Evolutionary conservation across 257 asterid genomes (phyloP).

Genomic region (Schizonepeta tenuifolia): DNA sequence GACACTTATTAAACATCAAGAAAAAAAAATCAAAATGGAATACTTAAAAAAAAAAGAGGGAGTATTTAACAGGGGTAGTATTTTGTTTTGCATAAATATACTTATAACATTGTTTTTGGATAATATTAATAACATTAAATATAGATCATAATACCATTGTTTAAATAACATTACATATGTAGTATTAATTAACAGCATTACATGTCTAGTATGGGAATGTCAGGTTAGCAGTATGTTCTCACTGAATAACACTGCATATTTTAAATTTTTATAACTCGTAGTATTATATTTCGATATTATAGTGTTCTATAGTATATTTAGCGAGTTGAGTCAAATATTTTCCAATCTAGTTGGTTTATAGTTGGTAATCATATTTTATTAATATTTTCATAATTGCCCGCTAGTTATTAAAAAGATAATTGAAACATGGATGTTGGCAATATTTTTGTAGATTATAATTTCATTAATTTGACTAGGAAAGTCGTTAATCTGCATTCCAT

Average conservation of each 20-base stretch:
- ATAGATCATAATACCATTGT: background rate
- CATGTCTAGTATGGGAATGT: background rate
- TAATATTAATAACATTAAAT: too few relatives aligned
- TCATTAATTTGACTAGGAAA: background rate
- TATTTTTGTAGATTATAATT: background rate
- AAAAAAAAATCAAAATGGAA: too few relatives aligned
- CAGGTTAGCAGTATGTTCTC: background rate
- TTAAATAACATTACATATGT: background rate
- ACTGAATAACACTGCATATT: too few relatives aligned
- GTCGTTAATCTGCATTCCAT: background rate
- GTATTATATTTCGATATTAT: too few relatives aligned
- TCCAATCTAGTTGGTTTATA: background rate
- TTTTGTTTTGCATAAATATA: too few relatives aligned
- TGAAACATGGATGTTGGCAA: background rate
- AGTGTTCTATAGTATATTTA: too few relatives aligned
- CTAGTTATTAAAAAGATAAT: background rate
- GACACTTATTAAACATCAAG: too few relatives aligned
- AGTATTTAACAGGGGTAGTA: too few relatives aligned
- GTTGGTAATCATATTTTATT: background rate
- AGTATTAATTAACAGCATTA: background rate
- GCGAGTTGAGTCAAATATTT: background rate
- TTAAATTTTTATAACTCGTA: too few relatives aligned
- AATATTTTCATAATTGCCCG: background rate
- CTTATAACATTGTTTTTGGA: too few relatives aligned
- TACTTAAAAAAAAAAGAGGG: too few relatives aligned